A percentile compares a stretch with the other conserved stretches of the same genome.
phyloP scores from a whole-genome alignment of 345 rosid genomes.

The Lepidium didymum region DNA sequence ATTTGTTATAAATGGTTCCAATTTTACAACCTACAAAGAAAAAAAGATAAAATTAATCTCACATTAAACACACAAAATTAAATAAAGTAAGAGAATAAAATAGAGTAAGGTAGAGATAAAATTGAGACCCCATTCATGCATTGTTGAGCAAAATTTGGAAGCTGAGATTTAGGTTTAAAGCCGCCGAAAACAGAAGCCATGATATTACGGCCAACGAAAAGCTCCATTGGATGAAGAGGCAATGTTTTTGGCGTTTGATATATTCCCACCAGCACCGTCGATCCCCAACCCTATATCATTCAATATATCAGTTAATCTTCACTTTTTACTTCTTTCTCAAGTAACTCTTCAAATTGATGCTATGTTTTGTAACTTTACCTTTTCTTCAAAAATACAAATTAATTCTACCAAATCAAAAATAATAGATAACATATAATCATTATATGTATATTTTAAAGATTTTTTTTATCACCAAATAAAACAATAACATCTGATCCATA shows the following conservation, averaged over 20 bases:
- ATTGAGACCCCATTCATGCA: constrained; percentile 25
- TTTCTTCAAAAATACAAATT: no score
- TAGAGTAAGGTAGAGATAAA: neutral
- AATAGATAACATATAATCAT: no score
- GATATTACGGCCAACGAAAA: constrained; percentile 22
- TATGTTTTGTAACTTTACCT: no score
- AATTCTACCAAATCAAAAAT: no score
- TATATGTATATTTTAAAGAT: no score
- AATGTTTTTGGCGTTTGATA: constrained; percentile 22
- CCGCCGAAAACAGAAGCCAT: constrained; percentile 24
- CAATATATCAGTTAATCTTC: no score
- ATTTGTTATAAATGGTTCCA: constrained; percentile 28
- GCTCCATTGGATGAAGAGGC: constrained; percentile 32
- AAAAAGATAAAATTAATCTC: neutral
- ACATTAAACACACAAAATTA: neutral
- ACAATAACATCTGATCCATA: no score
- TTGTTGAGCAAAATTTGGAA: constrained; percentile 19
- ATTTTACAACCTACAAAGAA: constrained; percentile 14
- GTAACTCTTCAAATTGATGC: neutral
- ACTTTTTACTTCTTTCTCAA: neutral
- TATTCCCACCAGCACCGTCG: constrained; percentile 22
- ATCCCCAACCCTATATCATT: constrained; percentile 24
- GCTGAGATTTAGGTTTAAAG: constrained; percentile 24
- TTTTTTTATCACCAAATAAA: no score
- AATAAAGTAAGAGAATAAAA: neutral